Conservation (phyloP, 306 rosid genomes). For the Prinsepia uniflora region DNA sequence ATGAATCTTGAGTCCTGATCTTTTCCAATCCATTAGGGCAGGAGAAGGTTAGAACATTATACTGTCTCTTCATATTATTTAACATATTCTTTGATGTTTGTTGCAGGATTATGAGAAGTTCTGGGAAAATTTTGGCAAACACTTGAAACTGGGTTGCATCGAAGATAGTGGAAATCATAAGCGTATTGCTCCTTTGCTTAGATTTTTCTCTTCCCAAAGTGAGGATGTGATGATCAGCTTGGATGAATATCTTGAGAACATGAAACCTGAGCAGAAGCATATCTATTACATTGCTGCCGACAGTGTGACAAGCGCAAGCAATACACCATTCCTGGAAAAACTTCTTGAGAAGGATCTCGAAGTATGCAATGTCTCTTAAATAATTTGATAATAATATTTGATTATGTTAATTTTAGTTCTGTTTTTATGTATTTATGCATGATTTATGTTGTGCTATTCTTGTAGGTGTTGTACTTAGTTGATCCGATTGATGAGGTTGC, state of each 20-base stretch:
- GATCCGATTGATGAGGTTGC: slow-evolving; percentile 98
- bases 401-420: background rate
- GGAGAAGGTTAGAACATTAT: background rate
- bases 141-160: slow-evolving; percentile 91
- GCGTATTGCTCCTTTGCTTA: slow-evolving; percentile 90
- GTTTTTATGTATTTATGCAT: slow-evolving; percentile 4
- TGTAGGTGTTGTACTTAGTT: slow-evolving; percentile 83
- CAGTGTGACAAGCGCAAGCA: slow-evolving; percentile 88
- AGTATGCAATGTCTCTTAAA: slow-evolving; percentile 36
- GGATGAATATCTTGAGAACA: slow-evolving; percentile 94
- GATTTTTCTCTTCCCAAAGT: slow-evolving; percentile 91
- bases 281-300: slow-evolving; percentile 86
- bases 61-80: background rate
- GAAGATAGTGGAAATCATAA: slow-evolving; percentile 98
- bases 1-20: background rate
- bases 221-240: slow-evolving; percentile 75
- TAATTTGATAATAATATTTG: background rate
- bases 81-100: slow-evolving; percentile 15
- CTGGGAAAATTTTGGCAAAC: slow-evolving; percentile 94
- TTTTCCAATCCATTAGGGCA: background rate
- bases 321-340: slow-evolving; percentile 92
- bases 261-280: slow-evolving; percentile 95
- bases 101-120: slow-evolving; percentile 89
- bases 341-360: slow-evolving; percentile 75
- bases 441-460: slow-evolving; percentile 23